A percentile compares a stretch with the other conserved stretches of the same genome.
phyloP scores from a whole-genome alignment of 1,139 yeast genomes.

The Candida smagusa region DNA sequence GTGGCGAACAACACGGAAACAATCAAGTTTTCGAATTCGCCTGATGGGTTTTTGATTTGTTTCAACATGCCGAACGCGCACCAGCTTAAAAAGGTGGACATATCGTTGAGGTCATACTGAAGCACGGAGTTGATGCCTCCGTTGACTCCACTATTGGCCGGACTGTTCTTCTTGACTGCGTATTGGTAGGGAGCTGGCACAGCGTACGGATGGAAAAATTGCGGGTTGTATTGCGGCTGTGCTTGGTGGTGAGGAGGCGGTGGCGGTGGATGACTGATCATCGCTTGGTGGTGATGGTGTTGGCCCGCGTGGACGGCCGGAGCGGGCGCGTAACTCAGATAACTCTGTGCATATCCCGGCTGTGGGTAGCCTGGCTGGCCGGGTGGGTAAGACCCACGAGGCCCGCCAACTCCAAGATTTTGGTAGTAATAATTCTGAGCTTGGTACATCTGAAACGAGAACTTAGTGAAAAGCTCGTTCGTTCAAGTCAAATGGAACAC shows the following conservation, averaged over 20 bases:
- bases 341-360: background rate
- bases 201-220: background rate
- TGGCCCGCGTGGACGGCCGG: slow-evolving; percentile 9
- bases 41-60: slow-evolving; percentile 47
- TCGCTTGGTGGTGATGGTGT: slow-evolving; percentile 2
- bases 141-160: slow-evolving; percentile 27
- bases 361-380: slow-evolving; percentile 1
- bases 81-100: slow-evolving; percentile 74
- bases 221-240: slow-evolving; percentile 5
- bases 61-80: slow-evolving; percentile 62
- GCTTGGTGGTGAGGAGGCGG: slow-evolving; percentile 11
- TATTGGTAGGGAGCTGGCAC: slow-evolving; percentile 6
- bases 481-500: slow-evolving; percentile 6
- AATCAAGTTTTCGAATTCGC: slow-evolving; percentile 57
- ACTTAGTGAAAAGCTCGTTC: slow-evolving; percentile 44
- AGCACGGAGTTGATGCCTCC: slow-evolving; percentile 79
- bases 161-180: slow-evolving; percentile 10
- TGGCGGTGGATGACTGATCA: slow-evolving; percentile 6
- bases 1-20: slow-evolving; percentile 82
- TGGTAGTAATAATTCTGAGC: slow-evolving; percentile 21
- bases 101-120: slow-evolving; percentile 72
- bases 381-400: slow-evolving; percentile 29
- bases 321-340: slow-evolving; percentile 11
- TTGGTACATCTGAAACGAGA: slow-evolving; percentile 26
- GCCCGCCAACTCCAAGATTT: slow-evolving; percentile 38